These are phyloP conservation scores for Aspergillus sp. DNA, from an alignment of 2,329 filamentous ascomycete species.

Conservation along the genomic window DNA sequence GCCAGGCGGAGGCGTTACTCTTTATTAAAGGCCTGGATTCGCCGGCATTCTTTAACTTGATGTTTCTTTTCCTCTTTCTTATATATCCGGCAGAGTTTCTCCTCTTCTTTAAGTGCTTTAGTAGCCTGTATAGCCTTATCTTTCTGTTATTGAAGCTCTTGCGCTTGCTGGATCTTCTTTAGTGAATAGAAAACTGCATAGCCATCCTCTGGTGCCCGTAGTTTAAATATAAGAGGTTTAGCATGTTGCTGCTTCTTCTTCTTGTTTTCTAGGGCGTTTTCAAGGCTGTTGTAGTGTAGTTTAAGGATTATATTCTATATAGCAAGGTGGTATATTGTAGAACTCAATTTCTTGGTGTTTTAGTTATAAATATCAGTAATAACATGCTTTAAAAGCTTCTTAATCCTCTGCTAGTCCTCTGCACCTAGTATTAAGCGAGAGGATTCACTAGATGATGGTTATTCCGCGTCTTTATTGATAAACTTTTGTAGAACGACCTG, in stretches of 20 bases:
- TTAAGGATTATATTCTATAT: conserved; percentile 6
- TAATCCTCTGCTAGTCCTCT: conserved; percentile 2
- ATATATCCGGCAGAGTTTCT: neutral
- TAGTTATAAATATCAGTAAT: conserved; percentile 1
- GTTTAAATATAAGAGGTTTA: neutral
- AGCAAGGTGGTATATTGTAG: conserved; percentile 2
- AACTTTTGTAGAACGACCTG: conserved; percentile 4
- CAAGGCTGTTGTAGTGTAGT: neutral
- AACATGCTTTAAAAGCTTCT: conserved; percentile 3
- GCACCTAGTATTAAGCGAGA: neutral
- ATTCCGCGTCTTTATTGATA: neutral
- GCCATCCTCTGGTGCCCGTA: neutral
- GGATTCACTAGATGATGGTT: neutral
- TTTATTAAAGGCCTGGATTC: conserved; percentile 16
- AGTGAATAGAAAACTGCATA: conserved; percentile 1
- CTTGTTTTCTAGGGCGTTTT: neutral
- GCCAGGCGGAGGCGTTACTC: conserved; percentile 28
- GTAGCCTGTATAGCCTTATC: conserved; percentile 1
- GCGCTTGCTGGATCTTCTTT: conserved; percentile 7
- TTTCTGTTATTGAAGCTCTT: neutral
- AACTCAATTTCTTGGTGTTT: conserved; percentile 8
- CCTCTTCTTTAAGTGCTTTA: neutral
- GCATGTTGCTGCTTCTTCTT: conserved; percentile 1
- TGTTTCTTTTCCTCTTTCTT: conserved; percentile 4
- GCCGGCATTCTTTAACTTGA: conserved; percentile 6